Percentiles rank a stretch among this genome's conserved stretches.
Conservation (phyloP, 1,284 basidiomycete genomes). For the Trichosporon coremiiforme region DNA sequence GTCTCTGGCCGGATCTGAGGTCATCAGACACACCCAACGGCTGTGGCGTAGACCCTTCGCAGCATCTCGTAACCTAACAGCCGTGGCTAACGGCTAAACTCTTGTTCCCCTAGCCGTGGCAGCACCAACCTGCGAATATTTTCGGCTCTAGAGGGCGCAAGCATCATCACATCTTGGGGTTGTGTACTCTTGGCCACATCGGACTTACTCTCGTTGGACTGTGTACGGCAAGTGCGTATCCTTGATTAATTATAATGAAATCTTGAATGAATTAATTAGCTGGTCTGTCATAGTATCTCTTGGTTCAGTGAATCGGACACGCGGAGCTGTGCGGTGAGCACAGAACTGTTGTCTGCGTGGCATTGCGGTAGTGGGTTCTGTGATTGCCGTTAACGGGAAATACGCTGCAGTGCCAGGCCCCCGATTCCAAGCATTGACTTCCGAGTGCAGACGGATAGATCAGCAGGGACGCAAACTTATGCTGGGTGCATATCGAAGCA, state of each 20-base stretch:
- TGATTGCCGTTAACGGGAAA: too few relatives aligned
- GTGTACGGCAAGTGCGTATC: background rate
- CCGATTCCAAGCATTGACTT: too few relatives aligned
- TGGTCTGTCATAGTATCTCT: background rate
- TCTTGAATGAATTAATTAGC: slow-evolving; percentile 1
- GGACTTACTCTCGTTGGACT: background rate
- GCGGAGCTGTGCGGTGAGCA: too few relatives aligned
- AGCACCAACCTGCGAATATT: background rate
- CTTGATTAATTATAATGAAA: slow-evolving; percentile 3
- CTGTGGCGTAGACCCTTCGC: background rate
- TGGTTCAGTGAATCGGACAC: background rate
- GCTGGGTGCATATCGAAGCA: too few relatives aligned
- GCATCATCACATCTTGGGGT: too few relatives aligned
- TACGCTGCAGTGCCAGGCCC: too few relatives aligned
- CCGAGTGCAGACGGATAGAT: too few relatives aligned
- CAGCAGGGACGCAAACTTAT: too few relatives aligned
- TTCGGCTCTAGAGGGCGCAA: background rate
- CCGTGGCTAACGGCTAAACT: background rate
- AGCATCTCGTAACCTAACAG: background rate
- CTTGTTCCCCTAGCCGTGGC: background rate
- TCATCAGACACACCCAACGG: background rate
- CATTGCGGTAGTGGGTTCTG: too few relatives aligned
- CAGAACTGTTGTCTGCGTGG: too few relatives aligned
- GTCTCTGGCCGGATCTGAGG: background rate
- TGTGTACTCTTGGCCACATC: background rate